phyloP scores from a whole-genome alignment of 495 filamentous ascomycete genomes.

The Penicillium pulvis region DNA sequence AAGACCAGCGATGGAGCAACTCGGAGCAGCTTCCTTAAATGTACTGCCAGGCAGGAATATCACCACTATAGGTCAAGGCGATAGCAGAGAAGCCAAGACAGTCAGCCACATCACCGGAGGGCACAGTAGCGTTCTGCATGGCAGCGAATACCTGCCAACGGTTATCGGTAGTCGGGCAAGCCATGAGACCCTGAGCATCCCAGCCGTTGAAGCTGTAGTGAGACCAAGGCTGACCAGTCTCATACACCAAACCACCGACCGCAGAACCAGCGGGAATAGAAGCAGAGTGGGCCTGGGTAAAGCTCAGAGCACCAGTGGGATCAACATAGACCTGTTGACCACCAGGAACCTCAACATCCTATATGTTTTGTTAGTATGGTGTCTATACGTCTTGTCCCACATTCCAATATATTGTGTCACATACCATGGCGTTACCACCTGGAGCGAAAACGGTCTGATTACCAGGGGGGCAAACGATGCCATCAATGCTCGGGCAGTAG shows the following conservation, averaged over 20 bases:
- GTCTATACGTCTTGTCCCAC: not conserved
- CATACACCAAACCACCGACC: constrained; percentile 44
- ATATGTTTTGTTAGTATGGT: constrained; percentile 5
- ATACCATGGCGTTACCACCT: constrained; percentile 41
- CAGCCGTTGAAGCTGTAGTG: constrained; percentile 35
- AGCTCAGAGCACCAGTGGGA: constrained; percentile 56
- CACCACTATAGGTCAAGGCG: constrained; percentile 28
- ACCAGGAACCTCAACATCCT: constrained; percentile 61
- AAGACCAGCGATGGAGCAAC: not conserved
- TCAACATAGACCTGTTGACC: constrained; percentile 66
- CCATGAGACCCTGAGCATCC: constrained; percentile 44
- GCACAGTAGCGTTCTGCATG: constrained; percentile 42
- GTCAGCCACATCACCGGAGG: constrained; percentile 35
- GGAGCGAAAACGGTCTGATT: constrained; percentile 44
- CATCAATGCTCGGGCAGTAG: constrained; percentile 38
- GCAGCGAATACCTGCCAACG: constrained; percentile 49
- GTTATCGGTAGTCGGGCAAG: constrained; percentile 41
- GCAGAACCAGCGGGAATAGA: constrained; percentile 56
- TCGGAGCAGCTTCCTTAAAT: constrained; percentile 18
- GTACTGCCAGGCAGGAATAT: constrained; percentile 46
- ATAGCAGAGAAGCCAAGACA: constrained; percentile 46
- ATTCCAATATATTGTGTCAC: constrained; percentile 7
- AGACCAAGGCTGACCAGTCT: constrained; percentile 27
- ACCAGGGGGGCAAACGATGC: constrained; percentile 41
- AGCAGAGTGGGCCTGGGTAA: constrained; percentile 62